Conservation (phyloP, 2,329 filamentous ascomycete genomes). For the Thielaviopsis ethacetica region DNA sequence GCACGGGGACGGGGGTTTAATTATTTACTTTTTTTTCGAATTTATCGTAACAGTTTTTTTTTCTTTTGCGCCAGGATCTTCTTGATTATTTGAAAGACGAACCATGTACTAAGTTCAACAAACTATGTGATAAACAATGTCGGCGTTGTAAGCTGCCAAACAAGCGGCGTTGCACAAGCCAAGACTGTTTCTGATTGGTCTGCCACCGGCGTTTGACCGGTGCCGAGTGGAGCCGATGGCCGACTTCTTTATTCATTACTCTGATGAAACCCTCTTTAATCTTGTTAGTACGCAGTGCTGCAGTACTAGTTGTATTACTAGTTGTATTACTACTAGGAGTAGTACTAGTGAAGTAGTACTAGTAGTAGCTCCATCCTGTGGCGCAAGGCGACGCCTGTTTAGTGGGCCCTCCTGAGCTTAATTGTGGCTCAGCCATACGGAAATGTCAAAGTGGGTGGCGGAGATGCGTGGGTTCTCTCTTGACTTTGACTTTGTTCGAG, state of each 20-base stretch:
- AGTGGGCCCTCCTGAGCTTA: not conserved
- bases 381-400: not conserved
- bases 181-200: not conserved
- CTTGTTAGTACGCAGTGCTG: no score
- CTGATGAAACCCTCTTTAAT: no score
- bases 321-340: no score
- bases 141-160: no score
- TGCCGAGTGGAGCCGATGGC: not conserved
- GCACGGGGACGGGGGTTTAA: not conserved
- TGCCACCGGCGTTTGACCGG: not conserved
- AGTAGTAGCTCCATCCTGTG: no score
- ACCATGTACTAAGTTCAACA: not conserved
- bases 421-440: not conserved
- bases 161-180: not conserved
- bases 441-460: not conserved
- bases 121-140: rapidly evolving
- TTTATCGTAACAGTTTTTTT: not conserved
- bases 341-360: no score
- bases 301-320: no score
- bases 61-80: no score
- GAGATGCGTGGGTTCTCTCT: not conserved
- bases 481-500: not conserved
- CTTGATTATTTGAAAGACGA: no score
- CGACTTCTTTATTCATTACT: not conserved
- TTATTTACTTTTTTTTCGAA: not conserved